Base-by-base conservation (phyloP, 192 early-diverging fungal genomes). In the Coemansia sp. region DNA sequence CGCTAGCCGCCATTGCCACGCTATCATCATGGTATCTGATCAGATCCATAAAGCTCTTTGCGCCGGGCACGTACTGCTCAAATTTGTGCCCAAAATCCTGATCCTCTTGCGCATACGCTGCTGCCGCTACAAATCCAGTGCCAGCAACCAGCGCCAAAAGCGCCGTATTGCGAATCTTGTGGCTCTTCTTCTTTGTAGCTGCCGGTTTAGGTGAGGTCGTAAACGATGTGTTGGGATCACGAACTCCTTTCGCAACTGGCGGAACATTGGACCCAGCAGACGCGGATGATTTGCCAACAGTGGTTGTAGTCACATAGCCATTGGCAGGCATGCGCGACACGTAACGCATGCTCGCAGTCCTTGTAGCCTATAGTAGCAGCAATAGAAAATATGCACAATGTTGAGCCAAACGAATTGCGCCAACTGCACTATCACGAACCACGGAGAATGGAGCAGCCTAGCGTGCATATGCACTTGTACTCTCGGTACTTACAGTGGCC, bases 31-130 rank as follows among this genome's bases (percentile, higher is more conserved):
- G 64, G 61, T 85, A 73, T 35, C 80, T 71, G 24, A 84, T 77
- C 60, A 83, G 83, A 51, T 82, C 73, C 59, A 87, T 73, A 37
- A 85, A 71, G 55, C 74, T 69, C 35, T 78, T 63, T 42, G 77
- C 88, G 9, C 86, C 86, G 46, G 87, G 89, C 38, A 90, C 81
- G 61, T 83, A 76, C 18, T 77, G 69, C 28, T 82, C 84, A 59
- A 91, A 91, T 33, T 60, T 42, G 35, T 84, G 74, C 26, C 77
- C 85, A 68, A 92, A 89, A n/a, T 80, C 69, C 21, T 48, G 24
- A 59, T 80, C 78, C 33, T 80, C 69, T 36, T 71, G 61, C 40
- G 78, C 67, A 36, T 80, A 80, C 28, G 66, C 70, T 2, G 78
- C 78, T 1, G 73, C 78, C 3, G 46, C 78, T 26, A 80, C 73